Evolutionary conservation across 1,284 basidiomycete species (phyloP).

Genomic region (Moesziomyces parantarcticus): DNA sequence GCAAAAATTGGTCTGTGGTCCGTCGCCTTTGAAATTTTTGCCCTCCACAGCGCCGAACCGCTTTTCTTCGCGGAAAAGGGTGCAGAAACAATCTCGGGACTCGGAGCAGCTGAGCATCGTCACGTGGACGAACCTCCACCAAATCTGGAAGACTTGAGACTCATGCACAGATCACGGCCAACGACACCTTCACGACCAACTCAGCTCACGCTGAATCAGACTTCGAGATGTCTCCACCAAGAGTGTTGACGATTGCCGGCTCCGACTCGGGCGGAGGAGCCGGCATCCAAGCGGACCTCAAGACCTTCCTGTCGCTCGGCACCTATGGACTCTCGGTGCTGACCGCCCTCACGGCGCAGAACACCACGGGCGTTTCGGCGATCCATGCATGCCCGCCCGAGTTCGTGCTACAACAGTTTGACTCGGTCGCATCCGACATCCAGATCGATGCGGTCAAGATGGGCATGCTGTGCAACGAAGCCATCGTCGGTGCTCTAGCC

Average conservation of each 20-base stretch:
- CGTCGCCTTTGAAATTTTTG: constrained; percentile 16
- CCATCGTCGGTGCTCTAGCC: constrained; percentile 69
- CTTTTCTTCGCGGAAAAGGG: not conserved
- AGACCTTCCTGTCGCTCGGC: constrained; percentile 77
- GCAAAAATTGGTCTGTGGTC: not conserved
- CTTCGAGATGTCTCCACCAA: constrained; percentile 57
- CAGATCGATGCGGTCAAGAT: constrained; percentile 83
- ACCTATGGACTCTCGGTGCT: constrained; percentile 88
- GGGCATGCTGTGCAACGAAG: constrained; percentile 79
- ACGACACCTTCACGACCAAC: not conserved
- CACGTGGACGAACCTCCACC: not conserved
- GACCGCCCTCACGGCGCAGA: constrained; percentile 91
- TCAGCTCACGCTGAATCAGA: not conserved
- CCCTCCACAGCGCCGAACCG: constrained; percentile 6
- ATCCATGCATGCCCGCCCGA: constrained; percentile 64
- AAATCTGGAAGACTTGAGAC: not conserved
- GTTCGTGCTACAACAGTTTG: constrained; percentile 73
- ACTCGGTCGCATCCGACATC: constrained; percentile 80
- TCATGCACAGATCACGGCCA: not conserved
- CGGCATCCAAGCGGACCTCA: constrained; percentile 86
- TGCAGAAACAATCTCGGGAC: not conserved
- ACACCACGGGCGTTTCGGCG: constrained; percentile 83
- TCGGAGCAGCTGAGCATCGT: not conserved
- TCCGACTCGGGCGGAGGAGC: constrained; percentile 88
- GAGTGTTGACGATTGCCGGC: constrained; percentile 82